phyloP scores from a whole-genome alignment of 1,139 yeast species.

The Spathaspora sp. region DNA sequence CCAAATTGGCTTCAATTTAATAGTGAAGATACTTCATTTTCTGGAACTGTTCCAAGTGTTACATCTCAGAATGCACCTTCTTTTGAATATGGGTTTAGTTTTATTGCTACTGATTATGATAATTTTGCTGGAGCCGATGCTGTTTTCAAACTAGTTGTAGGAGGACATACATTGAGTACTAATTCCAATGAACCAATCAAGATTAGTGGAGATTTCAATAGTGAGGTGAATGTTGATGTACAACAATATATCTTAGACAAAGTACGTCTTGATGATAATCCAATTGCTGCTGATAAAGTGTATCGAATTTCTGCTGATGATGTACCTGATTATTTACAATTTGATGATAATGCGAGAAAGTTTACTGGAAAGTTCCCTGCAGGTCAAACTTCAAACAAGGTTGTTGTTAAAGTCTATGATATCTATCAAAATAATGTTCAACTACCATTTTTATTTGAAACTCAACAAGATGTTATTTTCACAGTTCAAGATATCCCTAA shows the following conservation, averaged over 20 bases:
- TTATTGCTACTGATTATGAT: conserved; percentile 75
- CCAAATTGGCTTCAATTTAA: conserved; percentile 88
- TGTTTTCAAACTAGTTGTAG: conserved; percentile 71
- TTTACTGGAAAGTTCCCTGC: conserved; percentile 63
- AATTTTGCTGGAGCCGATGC: conserved; percentile 78
- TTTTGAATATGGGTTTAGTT: conserved; percentile 62
- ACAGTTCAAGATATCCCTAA: conserved; percentile 51
- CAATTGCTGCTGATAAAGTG: conserved; percentile 51
- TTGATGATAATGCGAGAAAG: conserved; percentile 40
- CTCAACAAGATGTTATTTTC: conserved; percentile 48
- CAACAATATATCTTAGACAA: conserved; percentile 51
- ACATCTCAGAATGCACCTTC: conserved; percentile 89
- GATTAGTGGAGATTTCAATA: conserved; percentile 67
- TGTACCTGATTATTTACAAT: conserved; percentile 62
- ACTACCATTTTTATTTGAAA: conserved; percentile 52
- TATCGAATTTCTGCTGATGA: conserved; percentile 47
- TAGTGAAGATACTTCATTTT: conserved; percentile 59
- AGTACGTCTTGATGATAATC: conserved; percentile 59
- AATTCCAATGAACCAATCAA: conserved; percentile 49
- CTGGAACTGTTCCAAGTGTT: conserved; percentile 86
- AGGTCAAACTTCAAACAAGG: conserved; percentile 39
- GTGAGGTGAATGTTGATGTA: conserved; percentile 51
- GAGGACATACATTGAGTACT: conserved; percentile 84
- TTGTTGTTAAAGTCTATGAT: conserved; percentile 62
- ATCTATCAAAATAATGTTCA: conserved; percentile 62